phyloP scores from a whole-genome alignment of 1,139 yeast genomes.

The Geotrichum restrictum region DNA sequence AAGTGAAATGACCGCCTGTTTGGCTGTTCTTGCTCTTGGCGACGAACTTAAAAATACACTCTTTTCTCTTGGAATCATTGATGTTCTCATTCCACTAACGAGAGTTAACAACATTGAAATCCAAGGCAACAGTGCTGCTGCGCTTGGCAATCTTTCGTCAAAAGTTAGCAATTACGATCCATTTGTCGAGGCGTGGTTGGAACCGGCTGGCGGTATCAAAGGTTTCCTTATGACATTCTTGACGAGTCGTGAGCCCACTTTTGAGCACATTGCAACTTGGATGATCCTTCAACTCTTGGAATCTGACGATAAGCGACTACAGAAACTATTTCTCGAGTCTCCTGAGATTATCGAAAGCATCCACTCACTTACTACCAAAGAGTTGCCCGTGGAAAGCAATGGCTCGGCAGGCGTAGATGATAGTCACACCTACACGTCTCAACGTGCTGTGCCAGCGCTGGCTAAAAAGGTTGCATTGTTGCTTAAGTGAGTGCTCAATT shows the following conservation, averaged over 20 bases:
- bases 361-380: conserved; percentile 32
- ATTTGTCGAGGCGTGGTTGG: conserved; percentile 73
- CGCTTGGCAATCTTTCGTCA: conserved; percentile 90
- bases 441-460: conserved; percentile 22
- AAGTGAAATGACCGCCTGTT: conserved; percentile 93
- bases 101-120: conserved; percentile 87
- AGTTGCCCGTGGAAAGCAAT: conserved; percentile 5
- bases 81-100: conserved; percentile 87
- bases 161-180: conserved; percentile 79
- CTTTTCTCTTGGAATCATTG: conserved; percentile 78
- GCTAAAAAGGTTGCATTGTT: conserved; percentile 20
- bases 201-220: conserved; percentile 79
- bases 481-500: conserved; percentile 6
- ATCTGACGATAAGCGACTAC: conserved; percentile 71
- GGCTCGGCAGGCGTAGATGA: conserved; percentile 10
- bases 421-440: conserved; percentile 15
- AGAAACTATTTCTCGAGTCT: conserved; percentile 35
- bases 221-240: conserved; percentile 80
- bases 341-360: conserved; percentile 38
- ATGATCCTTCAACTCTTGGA: conserved; percentile 89
- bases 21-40: conserved; percentile 93
- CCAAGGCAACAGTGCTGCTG: conserved; percentile 98
- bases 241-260: conserved; percentile 85
- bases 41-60: conserved; percentile 88
- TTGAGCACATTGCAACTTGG: conserved; percentile 98